Base-by-base conservation (phyloP, 2,329 filamentous ascomycete genomes). In the Fusarium gaditjirri region DNA sequence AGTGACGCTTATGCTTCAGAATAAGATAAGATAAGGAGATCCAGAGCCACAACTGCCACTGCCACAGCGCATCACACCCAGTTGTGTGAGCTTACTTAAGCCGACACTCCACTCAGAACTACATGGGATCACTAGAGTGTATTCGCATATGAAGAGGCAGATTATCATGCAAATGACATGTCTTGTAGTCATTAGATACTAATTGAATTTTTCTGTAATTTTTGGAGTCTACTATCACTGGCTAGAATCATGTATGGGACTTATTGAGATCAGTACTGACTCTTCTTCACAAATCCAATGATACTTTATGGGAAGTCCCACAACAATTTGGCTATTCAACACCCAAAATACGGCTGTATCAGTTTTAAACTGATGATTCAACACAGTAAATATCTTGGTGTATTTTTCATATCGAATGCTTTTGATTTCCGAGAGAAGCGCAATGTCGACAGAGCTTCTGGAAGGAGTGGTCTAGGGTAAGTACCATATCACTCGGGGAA, bases 1-100 rank as follows among this genome's bases (percentile, higher is more conserved):
- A 65, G 61, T 59, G 43, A 60, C 63, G 55, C 38, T 38, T 47
- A 49, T 61, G 43, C 61, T 36, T 14, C 52, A 39, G 23, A 47
- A 42, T 29, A 46, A 58, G 59, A 61, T 61, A 61, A 61, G 59
- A 41, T 61, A 39, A 27, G 39, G 12, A 33, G 21, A 19, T 33
- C 13, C 21, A 49, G 19, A 29, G 46, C 46, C 44, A 35, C 39
- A 56, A 47, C 13, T 11, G n/a, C 33, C n/a, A 27, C 38, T 21
- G 38, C 23, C 54, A 57, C 49, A 29, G 19, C 50, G 27, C 35
- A 36, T 31, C 39, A 47, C 31, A 56, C 12, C 3, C 19, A 38
- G 27, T 17, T 12, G 17, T 9, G n/a, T 35, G 6, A 27, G 27
- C 47, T 54, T 21, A 59, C 43, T 50, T 64, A 66, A 52, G 39